Conservation (phyloP, 345 rosid genomes). For the Erysimum cheiranthoides region DNA sequence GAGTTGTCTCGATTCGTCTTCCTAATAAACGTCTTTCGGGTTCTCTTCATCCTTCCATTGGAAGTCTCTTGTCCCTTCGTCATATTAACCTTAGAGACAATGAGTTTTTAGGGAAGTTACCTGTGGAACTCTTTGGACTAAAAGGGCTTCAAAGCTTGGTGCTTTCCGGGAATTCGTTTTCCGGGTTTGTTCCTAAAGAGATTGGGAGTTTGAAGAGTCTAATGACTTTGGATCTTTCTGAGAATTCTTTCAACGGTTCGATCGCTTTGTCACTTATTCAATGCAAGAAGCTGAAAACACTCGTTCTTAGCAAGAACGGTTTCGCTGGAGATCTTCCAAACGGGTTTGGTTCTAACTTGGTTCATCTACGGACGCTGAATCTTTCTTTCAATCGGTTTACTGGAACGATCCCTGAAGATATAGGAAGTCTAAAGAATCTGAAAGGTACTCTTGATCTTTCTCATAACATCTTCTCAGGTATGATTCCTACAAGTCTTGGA, state of each 20-base stretch:
- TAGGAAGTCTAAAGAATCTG: slow-evolving; percentile 65
- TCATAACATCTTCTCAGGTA: slow-evolving; percentile 70
- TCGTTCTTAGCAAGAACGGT: slow-evolving; percentile 64
- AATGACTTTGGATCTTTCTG: slow-evolving; percentile 62
- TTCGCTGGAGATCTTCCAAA: slow-evolving; percentile 66
- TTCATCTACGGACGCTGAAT: slow-evolving; percentile 56
- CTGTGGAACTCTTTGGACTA: slow-evolving; percentile 57
- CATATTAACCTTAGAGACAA: slow-evolving; percentile 70
- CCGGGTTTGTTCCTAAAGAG: slow-evolving; percentile 71
- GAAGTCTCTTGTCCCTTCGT: slow-evolving; percentile 63
- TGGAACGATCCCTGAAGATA: slow-evolving; percentile 63
- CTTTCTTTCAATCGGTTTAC: slow-evolving; percentile 67
- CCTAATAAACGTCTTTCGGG: slow-evolving; percentile 64
- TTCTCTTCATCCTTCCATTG: slow-evolving; percentile 60
- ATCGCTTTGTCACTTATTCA: slow-evolving; percentile 55
- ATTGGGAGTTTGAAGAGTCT: slow-evolving; percentile 62
- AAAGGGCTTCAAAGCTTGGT: slow-evolving; percentile 70
- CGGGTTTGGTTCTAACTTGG: slow-evolving; percentile 50
- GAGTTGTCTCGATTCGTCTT: slow-evolving; percentile 60
- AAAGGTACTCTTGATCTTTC: slow-evolving; percentile 75
- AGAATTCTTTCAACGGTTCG: slow-evolving; percentile 60
- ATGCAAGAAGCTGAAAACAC: slow-evolving; percentile 60
- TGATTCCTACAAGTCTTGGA: slow-evolving; percentile 73
- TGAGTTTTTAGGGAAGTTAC: slow-evolving; percentile 65
- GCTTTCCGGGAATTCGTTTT: slow-evolving; percentile 70